Evolutionary conservation across 306 rosid genomes (phyloP).

Genomic region (Trichosanthes truncata): DNA sequence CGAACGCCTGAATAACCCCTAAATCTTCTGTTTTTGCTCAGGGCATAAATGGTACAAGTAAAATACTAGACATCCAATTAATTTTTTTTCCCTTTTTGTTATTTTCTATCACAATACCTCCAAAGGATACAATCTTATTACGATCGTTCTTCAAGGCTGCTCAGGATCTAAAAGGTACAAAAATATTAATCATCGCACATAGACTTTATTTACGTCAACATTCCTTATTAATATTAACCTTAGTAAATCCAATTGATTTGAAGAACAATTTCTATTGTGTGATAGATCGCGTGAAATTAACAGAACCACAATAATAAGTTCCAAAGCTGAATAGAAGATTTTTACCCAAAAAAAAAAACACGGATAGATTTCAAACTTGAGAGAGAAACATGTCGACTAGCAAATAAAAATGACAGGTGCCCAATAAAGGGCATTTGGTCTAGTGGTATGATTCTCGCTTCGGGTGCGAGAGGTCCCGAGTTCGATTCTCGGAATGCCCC

Average conservation of each 20-base stretch:
- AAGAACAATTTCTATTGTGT: neutral
- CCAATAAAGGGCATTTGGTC: constrained; percentile 24
- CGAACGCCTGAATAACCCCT: too few species aligned
- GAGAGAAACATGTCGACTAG: neutral
- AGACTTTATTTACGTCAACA: neutral
- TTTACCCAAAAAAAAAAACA: too few species aligned
- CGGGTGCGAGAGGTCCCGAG: constrained; percentile 56
- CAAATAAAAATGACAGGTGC: neutral
- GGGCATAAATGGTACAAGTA: too few species aligned
- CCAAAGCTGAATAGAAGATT: neutral
- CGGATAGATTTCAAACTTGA: too few species aligned
- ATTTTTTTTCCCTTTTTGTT: too few species aligned
- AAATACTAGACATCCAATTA: too few species aligned
- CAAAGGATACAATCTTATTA: neutral
- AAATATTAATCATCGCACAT: neutral
- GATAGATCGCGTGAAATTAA: neutral
- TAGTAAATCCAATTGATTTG: neutral
- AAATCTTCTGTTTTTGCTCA: too few species aligned
- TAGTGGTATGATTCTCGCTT: constrained; percentile 53
- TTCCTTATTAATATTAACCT: neutral
- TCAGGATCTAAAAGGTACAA: neutral
- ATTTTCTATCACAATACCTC: too few species aligned
- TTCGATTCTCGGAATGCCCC: constrained; percentile 31
- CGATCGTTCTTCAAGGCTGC: neutral
- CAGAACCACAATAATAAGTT: neutral